Evolutionary conservation across 2,329 filamentous ascomycete species (phyloP), one percentile per base, ranked within the genome.

Genomic region (Zymoseptoria tritici): DNA sequence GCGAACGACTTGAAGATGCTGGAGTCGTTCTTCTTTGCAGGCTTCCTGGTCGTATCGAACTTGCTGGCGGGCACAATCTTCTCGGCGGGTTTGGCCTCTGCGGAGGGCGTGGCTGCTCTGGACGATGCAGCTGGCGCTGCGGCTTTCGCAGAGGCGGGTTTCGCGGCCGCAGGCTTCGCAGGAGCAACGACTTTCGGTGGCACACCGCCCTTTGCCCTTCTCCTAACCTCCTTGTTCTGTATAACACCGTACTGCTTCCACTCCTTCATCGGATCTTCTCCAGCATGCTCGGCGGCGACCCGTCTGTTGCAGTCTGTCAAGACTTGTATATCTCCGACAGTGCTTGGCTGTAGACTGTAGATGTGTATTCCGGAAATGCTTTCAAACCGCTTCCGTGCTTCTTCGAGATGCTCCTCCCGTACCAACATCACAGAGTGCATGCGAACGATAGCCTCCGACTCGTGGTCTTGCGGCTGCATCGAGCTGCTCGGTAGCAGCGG

Each of bases 1-100:
- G 89, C 88, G 71, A 95, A 95, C 0, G 90, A 88, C 61, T 87
- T 86, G 80, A 94, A 91, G 24, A 95, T 84, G 60, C 83, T 83
- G 2, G 86, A 83, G 36, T 60, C 82, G 59, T 83, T 83, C 69
- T 89, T 90, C 2, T 81, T 65, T 5, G 74, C 71, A 2, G 77
- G 69, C 2, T 65, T 65, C 62, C 72, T 74, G 54, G 68, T 73
- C 68, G 76, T 16, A 11, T 72, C 67, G n/a, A 24, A 77, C 3
- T 75, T 67, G 19, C 67, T 61, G 2, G 64, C 56, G 24, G 66
- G 62, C 21, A 65, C 57, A 53, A 62, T 50, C 66, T 67, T 57
- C 2, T 63, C 68, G 58, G 55, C 64, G 50, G 60, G 31, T 51
- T 66, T 67, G 11, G 68, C 60, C 16, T 55, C 58, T 36, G 63